Conservation (phyloP, 2,329 filamentous ascomycete species). For the Stachybotrys chartarum region DNA sequence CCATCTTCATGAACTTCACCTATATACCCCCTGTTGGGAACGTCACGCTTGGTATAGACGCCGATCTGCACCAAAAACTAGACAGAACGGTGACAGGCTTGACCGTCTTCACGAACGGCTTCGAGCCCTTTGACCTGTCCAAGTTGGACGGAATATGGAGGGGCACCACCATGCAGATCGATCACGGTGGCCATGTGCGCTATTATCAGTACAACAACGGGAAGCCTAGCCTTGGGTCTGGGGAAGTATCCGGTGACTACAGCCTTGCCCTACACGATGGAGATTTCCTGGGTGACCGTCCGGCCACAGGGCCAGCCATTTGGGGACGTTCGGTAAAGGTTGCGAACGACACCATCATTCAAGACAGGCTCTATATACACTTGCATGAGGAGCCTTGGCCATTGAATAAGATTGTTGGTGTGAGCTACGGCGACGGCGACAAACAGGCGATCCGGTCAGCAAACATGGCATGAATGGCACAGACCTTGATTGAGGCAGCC, state of each 20-base stretch:
- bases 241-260: background rate
- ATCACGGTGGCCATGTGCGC: background rate
- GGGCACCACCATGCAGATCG: background rate
- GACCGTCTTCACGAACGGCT: background rate
- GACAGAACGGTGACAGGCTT: background rate
- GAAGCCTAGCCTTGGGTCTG: background rate
- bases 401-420: background rate
- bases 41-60: background rate
- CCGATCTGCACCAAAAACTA: background rate
- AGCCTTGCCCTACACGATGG: background rate
- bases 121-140: background rate
- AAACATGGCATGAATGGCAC: too few species aligned
- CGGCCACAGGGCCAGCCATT: background rate
- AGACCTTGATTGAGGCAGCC: too few species aligned
- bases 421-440: background rate
- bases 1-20: background rate
- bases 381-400: background rate
- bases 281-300: background rate
- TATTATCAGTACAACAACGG: background rate
- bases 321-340: background rate
- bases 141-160: background rate
- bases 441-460: too few species aligned
- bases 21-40: background rate
- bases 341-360: background rate
- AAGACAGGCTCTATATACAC: background rate